Percentiles rank a stretch among this genome's conserved stretches.
These are phyloP conservation scores for Limnomonas spitsbergensis DNA, from an alignment of 139 green algal genomes.

Conservation along the genomic window DNA sequence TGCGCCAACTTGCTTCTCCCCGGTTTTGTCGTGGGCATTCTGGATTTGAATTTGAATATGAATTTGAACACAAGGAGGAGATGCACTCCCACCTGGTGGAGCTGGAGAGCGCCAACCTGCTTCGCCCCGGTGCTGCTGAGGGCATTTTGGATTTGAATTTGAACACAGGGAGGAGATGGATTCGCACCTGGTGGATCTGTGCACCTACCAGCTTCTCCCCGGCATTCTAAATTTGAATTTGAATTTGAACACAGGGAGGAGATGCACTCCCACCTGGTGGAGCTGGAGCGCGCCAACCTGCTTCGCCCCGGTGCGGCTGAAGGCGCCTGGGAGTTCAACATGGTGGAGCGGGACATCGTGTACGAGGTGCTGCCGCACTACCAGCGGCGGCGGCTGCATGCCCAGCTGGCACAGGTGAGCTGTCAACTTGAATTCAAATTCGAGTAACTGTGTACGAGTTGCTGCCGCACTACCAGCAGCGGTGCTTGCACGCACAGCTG, in stretches of 20 bases:
- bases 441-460: conserved; percentile 68
- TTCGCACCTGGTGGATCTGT: conserved; percentile 36
- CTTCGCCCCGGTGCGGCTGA: conserved; percentile 39
- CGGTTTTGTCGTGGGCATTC: too few species aligned
- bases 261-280: conserved; percentile 26
- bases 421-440: too few species aligned
- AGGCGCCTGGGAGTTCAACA: conserved; percentile 53
- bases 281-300: conserved; percentile 50
- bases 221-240: too few species aligned
- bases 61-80: neutral
- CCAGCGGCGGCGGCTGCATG: conserved; percentile 63
- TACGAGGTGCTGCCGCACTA: conserved; percentile 68
- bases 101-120: conserved; percentile 49
- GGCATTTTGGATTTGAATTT: conserved; percentile 52
- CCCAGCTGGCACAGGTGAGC: conserved; percentile 45
- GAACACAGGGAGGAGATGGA: conserved; percentile 18
- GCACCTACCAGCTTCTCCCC: conserved; percentile 40
- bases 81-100: conserved; percentile 29
- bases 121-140: conserved; percentile 39
- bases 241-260: neutral
- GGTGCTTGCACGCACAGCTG: conserved; percentile 16
- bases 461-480: conserved; percentile 62
- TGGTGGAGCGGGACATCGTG: conserved; percentile 73
- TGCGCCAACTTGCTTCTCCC: too few species aligned
- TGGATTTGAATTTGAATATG: too few species aligned